Conservation (phyloP, 2,329 filamentous ascomycete species). For the Helminthosporium solani region DNA sequence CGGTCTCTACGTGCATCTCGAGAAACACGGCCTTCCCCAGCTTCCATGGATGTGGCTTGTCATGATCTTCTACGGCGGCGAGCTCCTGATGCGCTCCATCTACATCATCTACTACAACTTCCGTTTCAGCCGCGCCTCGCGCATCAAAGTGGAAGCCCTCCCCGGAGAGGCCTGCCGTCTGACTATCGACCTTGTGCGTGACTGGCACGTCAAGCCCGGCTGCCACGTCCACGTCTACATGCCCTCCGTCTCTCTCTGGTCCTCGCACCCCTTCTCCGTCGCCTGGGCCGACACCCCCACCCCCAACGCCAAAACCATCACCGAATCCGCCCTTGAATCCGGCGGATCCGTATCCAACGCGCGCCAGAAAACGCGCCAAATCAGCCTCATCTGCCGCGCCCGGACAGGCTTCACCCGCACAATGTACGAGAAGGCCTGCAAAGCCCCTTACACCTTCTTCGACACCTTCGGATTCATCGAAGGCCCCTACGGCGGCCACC, state of each 20-base stretch:
- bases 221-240: slow-evolving; percentile 63
- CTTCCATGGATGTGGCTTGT: slow-evolving; percentile 73
- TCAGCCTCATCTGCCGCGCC: slow-evolving; percentile 72
- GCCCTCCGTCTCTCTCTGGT: slow-evolving; percentile 47
- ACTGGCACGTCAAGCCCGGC: slow-evolving; percentile 56
- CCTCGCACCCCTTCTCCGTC: slow-evolving; percentile 53
- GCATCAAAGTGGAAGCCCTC: slow-evolving; percentile 59
- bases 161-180: slow-evolving; percentile 61
- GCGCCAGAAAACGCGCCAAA: slow-evolving; percentile 44
- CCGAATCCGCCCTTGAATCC: slow-evolving; percentile 35
- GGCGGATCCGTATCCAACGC: slow-evolving; percentile 21
- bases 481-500: slow-evolving; percentile 73
- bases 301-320: slow-evolving; percentile 35
- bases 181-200: slow-evolving; percentile 59
- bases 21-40: slow-evolving; percentile 66
- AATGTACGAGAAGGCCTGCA: slow-evolving; percentile 67
- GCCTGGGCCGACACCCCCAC: slow-evolving; percentile 47
- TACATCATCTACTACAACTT: slow-evolving; percentile 57
- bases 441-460: slow-evolving; percentile 60
- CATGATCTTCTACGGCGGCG: slow-evolving; percentile 73
- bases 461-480: slow-evolving; percentile 68
- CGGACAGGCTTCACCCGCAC: slow-evolving; percentile 72
- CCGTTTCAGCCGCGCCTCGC: slow-evolving; percentile 52
- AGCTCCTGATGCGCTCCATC: slow-evolving; percentile 54
- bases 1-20: slow-evolving; percentile 77